These are phyloP conservation scores for Raddia distichophylla DNA, from an alignment of 176 grass and related monocot species.

Conservation along the genomic window DNA sequence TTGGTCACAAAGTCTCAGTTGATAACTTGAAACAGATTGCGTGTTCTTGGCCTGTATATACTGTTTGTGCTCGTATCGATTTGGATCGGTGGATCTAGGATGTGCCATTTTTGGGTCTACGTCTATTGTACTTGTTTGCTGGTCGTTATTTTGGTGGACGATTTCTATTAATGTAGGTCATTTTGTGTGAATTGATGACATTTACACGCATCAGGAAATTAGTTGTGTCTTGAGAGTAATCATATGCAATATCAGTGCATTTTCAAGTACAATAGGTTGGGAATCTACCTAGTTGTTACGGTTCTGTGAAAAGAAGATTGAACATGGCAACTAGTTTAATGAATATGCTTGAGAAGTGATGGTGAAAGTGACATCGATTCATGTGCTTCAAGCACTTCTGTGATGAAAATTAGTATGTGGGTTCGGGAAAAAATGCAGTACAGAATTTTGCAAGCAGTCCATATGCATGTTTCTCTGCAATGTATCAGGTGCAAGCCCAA, in stretches of 20 bases:
- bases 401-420: neutral
- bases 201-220: neutral
- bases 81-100: neutral
- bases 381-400: neutral
- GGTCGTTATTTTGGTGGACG: neutral
- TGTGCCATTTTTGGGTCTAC: neutral
- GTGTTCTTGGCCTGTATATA: neutral
- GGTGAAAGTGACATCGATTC: neutral
- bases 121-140: neutral
- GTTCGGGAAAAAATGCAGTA: neutral
- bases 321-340: neutral
- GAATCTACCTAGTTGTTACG: neutral
- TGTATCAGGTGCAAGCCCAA: neutral
- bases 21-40: neutral
- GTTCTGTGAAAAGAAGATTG: neutral
- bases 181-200: neutral
- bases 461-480: neutral
- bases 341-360: neutral
- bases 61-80: neutral
- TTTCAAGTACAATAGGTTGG: neutral
- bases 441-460: neutral
- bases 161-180: neutral
- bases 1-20: neutral
- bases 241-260: neutral
- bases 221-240: neutral